Percentiles rank a stretch among this genome's conserved stretches.
phyloP scores from a whole-genome alignment of 768 basidiomycete species.

The Amyloporia xantha region DNA sequence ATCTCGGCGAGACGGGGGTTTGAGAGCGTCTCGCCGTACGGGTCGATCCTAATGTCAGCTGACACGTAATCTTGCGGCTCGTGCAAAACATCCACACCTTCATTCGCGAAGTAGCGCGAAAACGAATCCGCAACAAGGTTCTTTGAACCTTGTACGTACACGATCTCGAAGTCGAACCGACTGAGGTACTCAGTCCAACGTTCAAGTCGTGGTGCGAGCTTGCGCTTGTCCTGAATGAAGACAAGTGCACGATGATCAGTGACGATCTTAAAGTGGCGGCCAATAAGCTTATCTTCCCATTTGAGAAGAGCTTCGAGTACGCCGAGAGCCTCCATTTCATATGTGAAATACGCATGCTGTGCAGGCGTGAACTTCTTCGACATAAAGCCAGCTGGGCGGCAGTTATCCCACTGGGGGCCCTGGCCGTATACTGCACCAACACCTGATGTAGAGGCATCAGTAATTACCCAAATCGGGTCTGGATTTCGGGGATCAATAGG shows the following conservation, averaged over 20 bases:
- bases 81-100: too few species aligned
- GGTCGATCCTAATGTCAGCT: too few species aligned
- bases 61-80: too few species aligned
- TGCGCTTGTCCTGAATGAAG: background rate
- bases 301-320: background rate
- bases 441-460: background rate
- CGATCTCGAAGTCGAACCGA: background rate
- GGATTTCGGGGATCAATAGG: background rate
- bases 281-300: background rate
- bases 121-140: background rate
- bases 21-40: too few species aligned
- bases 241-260: background rate
- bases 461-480: background rate
- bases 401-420: background rate
- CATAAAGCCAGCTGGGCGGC: background rate
- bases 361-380: background rate
- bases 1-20: too few species aligned
- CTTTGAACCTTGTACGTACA: background rate
- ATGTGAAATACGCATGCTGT: background rate
- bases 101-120: too few species aligned
- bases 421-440: background rate
- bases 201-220: background rate
- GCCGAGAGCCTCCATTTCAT: background rate
- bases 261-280: background rate
- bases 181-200: background rate